Percentiles rank a stretch among this genome's conserved stretches.
These are phyloP conservation scores for Aspergillus coremiiformis DNA, from an alignment of 495 filamentous ascomycete species.

Conservation along the genomic window DNA sequence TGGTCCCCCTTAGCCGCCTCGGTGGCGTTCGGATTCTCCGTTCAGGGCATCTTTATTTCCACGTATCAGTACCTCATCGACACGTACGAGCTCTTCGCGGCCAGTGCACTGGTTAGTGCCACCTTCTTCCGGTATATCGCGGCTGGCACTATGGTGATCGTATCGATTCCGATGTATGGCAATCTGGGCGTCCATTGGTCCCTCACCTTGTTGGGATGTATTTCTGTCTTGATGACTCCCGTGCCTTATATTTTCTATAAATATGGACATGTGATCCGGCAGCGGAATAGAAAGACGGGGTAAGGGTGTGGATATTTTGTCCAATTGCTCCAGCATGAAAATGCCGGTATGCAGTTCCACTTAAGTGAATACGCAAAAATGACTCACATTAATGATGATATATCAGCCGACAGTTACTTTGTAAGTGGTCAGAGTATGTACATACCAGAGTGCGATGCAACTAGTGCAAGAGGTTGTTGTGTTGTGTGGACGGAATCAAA, in stretches of 20 bases:
- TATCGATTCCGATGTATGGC: conserved; percentile 1
- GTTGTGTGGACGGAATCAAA: too few relatives aligned
- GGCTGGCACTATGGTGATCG: conserved; percentile 1
- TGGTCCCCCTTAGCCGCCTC: background rate
- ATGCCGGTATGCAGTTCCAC: too few relatives aligned
- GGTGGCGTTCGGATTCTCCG: background rate
- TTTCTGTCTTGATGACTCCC: background rate
- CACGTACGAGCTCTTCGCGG: background rate
- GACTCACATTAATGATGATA: too few relatives aligned
- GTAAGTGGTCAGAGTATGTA: too few relatives aligned
- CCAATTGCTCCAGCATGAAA: background rate
- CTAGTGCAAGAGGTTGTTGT: too few relatives aligned
- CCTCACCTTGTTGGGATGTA: background rate
- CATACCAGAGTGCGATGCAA: too few relatives aligned
- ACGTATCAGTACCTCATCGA: background rate
- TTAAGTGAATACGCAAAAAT: too few relatives aligned
- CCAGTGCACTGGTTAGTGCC: background rate
- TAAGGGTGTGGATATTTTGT: background rate
- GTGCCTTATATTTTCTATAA: conserved; percentile 1
- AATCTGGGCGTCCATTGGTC: conserved; percentile 2
- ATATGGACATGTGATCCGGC: background rate
- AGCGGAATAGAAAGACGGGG: background rate
- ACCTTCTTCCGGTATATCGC: conserved; percentile 1
- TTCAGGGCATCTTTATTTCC: conserved; percentile 1
- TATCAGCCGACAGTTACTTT: too few relatives aligned